Percentiles rank a stretch among this genome's conserved stretches.
phyloP scores from a whole-genome alignment of 208 protist genomes.

The Wallacemonas collosoma region DNA sequence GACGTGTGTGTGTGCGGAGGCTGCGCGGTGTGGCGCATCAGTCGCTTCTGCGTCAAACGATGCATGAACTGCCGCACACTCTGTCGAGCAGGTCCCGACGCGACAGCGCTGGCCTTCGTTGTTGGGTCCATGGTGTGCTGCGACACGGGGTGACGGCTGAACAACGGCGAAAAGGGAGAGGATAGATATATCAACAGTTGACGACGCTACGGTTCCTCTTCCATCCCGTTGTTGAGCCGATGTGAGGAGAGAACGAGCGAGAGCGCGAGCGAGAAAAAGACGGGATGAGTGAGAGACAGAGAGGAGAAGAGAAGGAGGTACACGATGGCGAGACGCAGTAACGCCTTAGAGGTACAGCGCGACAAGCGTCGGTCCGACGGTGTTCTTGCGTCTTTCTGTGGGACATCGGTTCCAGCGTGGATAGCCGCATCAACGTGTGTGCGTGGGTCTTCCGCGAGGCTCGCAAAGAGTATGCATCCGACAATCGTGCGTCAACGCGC shows the following conservation, averaged over 20 bases:
- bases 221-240: not conserved
- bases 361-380: too few relatives aligned
- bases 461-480: too few relatives aligned
- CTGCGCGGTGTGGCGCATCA: not conserved
- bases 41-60: not conserved
- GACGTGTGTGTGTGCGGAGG: conserved; percentile 27
- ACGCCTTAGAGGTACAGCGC: too few relatives aligned
- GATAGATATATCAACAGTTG: not conserved
- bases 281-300: not conserved
- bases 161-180: not conserved
- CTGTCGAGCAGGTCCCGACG: not conserved
- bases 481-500: too few relatives aligned
- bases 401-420: too few relatives aligned
- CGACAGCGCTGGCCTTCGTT: not conserved
- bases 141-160: too few relatives aligned
- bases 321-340: too few relatives aligned
- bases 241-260: not conserved
- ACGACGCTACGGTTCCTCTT: too few relatives aligned
- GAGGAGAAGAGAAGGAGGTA: too few relatives aligned
- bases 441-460: too few relatives aligned
- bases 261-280: not conserved
- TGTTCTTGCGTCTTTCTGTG: too few relatives aligned
- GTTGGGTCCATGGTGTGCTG: not conserved
- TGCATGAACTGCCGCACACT: conserved; percentile 6
- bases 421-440: too few relatives aligned